These are phyloP conservation scores for Myriosclerotinia duriaeana DNA, from an alignment of 2,329 filamentous ascomycete species.

Conservation along the genomic window DNA sequence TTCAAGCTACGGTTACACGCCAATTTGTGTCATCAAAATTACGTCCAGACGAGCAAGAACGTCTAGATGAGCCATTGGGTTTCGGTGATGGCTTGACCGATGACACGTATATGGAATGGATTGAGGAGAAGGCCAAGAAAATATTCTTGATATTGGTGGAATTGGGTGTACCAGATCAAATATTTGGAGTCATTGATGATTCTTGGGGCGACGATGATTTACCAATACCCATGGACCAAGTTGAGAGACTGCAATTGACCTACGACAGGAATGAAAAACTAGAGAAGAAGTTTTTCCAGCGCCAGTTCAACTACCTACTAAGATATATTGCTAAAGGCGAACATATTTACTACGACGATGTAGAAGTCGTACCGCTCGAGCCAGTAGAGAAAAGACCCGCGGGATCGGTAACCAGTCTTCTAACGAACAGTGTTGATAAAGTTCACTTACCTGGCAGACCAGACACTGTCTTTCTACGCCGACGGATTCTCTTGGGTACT, in stretches of 20 bases:
- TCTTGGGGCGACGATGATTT: constrained; percentile 77
- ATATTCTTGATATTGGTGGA: constrained; percentile 72
- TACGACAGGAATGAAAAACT: constrained; percentile 59
- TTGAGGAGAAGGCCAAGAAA: constrained; percentile 64
- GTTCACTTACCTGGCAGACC: constrained; percentile 64
- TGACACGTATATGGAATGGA: constrained; percentile 78
- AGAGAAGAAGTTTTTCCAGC: constrained; percentile 68
- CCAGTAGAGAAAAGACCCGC: constrained; percentile 57
- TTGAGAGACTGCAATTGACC: constrained; percentile 62
- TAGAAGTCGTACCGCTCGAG: constrained; percentile 69
- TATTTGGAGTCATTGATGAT: constrained; percentile 72
- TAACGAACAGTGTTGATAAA: constrained; percentile 51
- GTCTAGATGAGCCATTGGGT: constrained; percentile 60
- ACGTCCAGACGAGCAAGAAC: constrained; percentile 59
- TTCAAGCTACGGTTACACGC: constrained; percentile 67
- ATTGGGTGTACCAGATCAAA: constrained; percentile 68
- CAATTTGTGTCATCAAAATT: constrained; percentile 66
- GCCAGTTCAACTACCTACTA: constrained; percentile 70
- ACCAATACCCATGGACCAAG: constrained; percentile 64
- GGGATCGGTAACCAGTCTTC: constrained; percentile 45
- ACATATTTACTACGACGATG: constrained; percentile 63
- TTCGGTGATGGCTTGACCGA: constrained; percentile 68
- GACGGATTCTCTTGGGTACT: constrained; percentile 55
- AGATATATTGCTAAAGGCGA: constrained; percentile 59
- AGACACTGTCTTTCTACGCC: constrained; percentile 56